Evolutionary conservation across 83 land plant genomes (phyloP), one percentile per base, ranked within the genome.

Genomic region (Diphasiastrum complanatum): DNA sequence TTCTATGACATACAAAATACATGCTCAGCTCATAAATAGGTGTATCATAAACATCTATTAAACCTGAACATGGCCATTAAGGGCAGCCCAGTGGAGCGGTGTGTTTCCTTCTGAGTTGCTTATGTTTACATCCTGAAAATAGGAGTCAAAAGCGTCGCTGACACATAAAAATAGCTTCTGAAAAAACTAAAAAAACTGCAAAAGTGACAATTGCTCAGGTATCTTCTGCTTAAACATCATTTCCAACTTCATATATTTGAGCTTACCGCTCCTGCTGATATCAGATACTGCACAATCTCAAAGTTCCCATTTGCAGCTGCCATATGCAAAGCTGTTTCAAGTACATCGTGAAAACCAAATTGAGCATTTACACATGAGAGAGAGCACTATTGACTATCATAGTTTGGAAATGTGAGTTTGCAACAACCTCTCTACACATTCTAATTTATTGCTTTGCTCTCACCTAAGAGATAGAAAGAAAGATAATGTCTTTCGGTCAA

Each of bases 251-350:
- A n/a, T n/a, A n/a, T n/a, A n/a, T n/a, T n/a, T n/a, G n/a, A n/a
- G n/a, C 79, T 79, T 66, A 87, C 97, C 64, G 78, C 91, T 64
- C 84, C 85, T 37, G 78, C 78, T 10, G 61, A 50, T 38, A 93
- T 74, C 32, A 93, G 78, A 74, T 70, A 83, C 8, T 78, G 69
- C 50, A 89, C 84, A 37, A 93, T 70, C 18, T 73, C 75, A 51
- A 89, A 71, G 68, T 93, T 88, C 63, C 98, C 98, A 80, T 93
- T 93, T 55, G 96, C 98, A 51, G 91, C 64, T 69, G 91, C 98
- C 98, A 93, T 93, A 65, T 93, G 98, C 48, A 93, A 85, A 33
- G 98, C 98, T 91, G 81, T 45, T 52, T 51, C 19, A 16, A 45
- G 43, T 33, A 33, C 18, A 20, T 3, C 50, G 34, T 40, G 33